Base-by-base conservation (phyloP, 805 yeast species). In the Barnettozyma sucrosica region DNA sequence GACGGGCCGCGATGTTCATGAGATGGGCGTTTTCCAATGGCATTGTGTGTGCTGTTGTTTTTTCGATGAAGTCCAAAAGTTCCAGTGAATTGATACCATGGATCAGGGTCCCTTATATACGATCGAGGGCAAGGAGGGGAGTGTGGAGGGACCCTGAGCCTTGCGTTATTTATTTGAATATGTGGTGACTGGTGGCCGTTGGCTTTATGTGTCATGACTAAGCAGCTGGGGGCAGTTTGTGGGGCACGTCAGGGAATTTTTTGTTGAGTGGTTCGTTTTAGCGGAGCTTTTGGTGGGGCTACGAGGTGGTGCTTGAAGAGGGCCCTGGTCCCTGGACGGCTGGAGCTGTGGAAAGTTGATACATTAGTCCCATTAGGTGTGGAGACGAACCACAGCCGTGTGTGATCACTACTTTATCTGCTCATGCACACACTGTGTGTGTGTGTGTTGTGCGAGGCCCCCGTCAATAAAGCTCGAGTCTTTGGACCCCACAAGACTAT, bases 1-100 rank as follows among this genome's bases (percentile, higher is more conserved):
- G 50, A 26, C 59, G 56, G 40, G 59, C 56, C n/a, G 51, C 45
- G 43, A 61, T 62, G 49, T 59, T 57, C 55, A 63, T 50, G 24
- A 63, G 47, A 45, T 63, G 66, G 13, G 63, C 65, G 51, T 63
- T 63, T 49, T 63, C 66, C 14, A 57, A 47, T 18, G 49, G 51
- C 44, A 55, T 58, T 5, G 55, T 43, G 30, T 5, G 55, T 43
- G 30, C 13, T 21, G 26, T 4, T 23, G 33, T 39, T n/a, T n/a
- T n/a, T n/a, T n/a, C 5, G 32, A 24, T 39, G 6, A 11, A 5
- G 6, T 19, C 14, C 7, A n/a, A 8, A 19, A 3, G 21, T 2
- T 18, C 21, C 4, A 18, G 18, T 8, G 18, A 13, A 18, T n/a
- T 16, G 21, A 14, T 18, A 10, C 14, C 37, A 18, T 19, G 37